These are phyloP conservation scores for Fusarium abutilonis DNA, from an alignment of 2,329 filamentous ascomycete species.

Conservation along the genomic window DNA sequence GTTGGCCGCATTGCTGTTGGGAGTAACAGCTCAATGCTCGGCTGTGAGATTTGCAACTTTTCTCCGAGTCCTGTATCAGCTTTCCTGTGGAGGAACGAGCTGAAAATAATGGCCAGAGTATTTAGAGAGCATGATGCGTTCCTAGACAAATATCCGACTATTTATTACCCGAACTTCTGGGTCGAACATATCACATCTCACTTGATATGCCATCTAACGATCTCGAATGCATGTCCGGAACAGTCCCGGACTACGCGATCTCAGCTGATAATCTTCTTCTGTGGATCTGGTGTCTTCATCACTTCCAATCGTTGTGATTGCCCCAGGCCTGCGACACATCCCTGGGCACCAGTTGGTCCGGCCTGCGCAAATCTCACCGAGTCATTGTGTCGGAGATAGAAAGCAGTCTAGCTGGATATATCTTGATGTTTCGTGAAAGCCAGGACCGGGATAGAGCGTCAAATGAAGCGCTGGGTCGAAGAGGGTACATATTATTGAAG, in stretches of 20 bases:
- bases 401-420: slow-evolving; percentile 9
- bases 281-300: slow-evolving; percentile 8
- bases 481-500: slow-evolving; percentile 2
- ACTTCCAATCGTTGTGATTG: neutral
- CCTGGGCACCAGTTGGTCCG: slow-evolving; percentile 21
- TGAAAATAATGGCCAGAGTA: neutral
- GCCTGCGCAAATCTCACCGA: slow-evolving; percentile 1
- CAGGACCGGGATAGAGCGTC: slow-evolving; percentile 2
- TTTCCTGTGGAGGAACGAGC: too few relatives aligned
- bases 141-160: neutral
- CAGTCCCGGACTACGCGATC: slow-evolving; percentile 3
- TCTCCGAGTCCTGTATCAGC: neutral
- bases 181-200: neutral
- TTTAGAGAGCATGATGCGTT: neutral
- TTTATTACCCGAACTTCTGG: neutral
- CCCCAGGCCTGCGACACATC: slow-evolving; percentile 7
- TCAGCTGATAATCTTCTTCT: slow-evolving; percentile 2
- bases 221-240: neutral
- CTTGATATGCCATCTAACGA: neutral
- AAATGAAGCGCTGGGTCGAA: slow-evolving; percentile 9
- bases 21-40: neutral
- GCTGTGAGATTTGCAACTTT: neutral
- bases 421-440: slow-evolving; percentile 13
- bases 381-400: neutral
- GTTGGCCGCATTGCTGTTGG: neutral